Base-by-base conservation (phyloP, 2,329 filamentous ascomycete species). In the Fonsecaea pugnacius region DNA sequence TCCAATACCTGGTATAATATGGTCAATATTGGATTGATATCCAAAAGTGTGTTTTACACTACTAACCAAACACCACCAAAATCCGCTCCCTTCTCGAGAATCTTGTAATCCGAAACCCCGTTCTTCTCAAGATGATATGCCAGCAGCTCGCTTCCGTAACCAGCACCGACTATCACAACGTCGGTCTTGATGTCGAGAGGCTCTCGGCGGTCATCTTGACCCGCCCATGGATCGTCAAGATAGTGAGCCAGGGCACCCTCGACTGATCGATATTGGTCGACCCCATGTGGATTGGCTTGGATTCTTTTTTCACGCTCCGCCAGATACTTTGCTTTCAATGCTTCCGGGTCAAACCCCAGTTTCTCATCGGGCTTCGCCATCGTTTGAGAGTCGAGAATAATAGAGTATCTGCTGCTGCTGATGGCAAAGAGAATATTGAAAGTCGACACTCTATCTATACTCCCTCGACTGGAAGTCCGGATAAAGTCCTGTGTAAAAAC, bases 1-100 rank as follows among this genome's bases (percentile, higher is more conserved):
- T 71, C 70, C 70, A 72, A 21, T 69, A 62, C 60, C 60, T 62
- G 12, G 21, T 2, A 48, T 18, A 3, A 48, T 18, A 46, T 21
- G 21, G 43, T 24, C 24, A 48, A 1, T 6, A 9, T 27, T 30
- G 2, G 27, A 5, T 30, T 30, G 2, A 5, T 30, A 30, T 5
- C 27, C 4, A 5, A 30, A 30, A 4, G 27, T 4, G 18, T 27
- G 8, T 21, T 9, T 8, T 30, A 4, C 10, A 21, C 40, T 24
- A 10, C 53, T 21, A 16, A 48, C 43, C 43, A 48, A 14, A 48
- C 43, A 12, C 43, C 43, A 4, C 43, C 43, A 14, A 48, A 48
- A 10, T 48, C 43, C 2, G 43, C 18, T 2, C 43, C 43, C 24
- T 48, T 48, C 18, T 48, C 43, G 12, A 48, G 24, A 21, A 48